Conservation (phyloP, 345 rosid species). For the Pseudoturritis turrita region DNA sequence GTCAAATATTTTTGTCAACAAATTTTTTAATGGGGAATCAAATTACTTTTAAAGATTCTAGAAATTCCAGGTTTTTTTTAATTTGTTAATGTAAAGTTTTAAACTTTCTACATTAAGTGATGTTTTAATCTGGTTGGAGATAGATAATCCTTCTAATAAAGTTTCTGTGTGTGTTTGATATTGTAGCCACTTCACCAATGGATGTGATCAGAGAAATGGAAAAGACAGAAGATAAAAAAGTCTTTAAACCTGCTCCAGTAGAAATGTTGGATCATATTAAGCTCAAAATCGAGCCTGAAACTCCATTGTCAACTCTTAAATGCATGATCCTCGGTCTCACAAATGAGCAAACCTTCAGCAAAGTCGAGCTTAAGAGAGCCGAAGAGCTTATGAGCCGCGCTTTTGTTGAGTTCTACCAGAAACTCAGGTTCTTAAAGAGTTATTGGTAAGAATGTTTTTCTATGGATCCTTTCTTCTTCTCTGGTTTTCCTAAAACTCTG, state of each 20-base stretch:
- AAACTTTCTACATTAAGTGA: neutral
- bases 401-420: slow-evolving; percentile 61
- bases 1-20: too few relatives aligned
- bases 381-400: slow-evolving; percentile 48
- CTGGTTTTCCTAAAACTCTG: neutral
- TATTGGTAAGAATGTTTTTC: slow-evolving; percentile 41
- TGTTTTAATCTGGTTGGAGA: neutral
- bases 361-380: slow-evolving; percentile 47
- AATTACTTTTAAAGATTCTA: too few relatives aligned
- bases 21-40: too few relatives aligned
- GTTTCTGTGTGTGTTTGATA: neutral
- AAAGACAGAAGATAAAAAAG: neutral
- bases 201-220: slow-evolving; percentile 23
- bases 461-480: neutral
- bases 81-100: neutral
- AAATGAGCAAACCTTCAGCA: slow-evolving; percentile 45
- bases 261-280: slow-evolving; percentile 56
- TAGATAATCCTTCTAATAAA: neutral
- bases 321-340: slow-evolving; percentile 46
- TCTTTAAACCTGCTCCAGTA: slow-evolving; percentile 35
- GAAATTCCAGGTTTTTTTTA: neutral
- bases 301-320: slow-evolving; percentile 61
- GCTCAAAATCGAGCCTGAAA: slow-evolving; percentile 51
- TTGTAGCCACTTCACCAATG: slow-evolving; percentile 21
- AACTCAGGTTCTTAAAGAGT: slow-evolving; percentile 53